Base-by-base conservation (phyloP, 2,329 filamentous ascomycete genomes). In the Penicillium olsonii region DNA sequence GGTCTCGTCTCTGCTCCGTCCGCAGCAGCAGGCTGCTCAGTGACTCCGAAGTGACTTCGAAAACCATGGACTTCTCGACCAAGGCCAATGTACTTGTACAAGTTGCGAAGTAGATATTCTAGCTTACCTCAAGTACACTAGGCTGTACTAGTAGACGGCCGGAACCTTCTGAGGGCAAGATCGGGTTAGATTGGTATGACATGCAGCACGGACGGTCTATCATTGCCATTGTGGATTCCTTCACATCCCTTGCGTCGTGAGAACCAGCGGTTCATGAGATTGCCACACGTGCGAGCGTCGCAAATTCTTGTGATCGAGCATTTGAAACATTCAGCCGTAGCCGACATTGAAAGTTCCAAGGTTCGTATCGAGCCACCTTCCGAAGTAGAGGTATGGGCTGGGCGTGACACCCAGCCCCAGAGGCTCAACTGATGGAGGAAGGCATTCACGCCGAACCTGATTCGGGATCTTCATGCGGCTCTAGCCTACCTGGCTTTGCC, bases 191-290 rank as follows among this genome's bases (percentile, higher is more conserved):
- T 54, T 48, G 48, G 39, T 49, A 61, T 60, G 57, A 60, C 57
- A 51, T 55, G 54, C 59, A 60, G 59, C 50, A 56, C 52, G 45
- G 53, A 54, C 46, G 34, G 45, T 49, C 38, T 40, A 56, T 51
- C 50, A 57, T 55, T 55, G 26, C 42, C 52, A 34, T 26, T 20
- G 31, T 48, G 47, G 41, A 24, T 15, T 31, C 27, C 27, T 42
- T 54, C 22, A 52, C 42, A 54, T 56, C 57, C 42, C 59, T 61
- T 60, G 55, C 53, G 38, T 60, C 45, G 12, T 50, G n/a, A 11
- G n/a, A 37, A 37, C 34, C 46, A 50, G 37, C 29, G 17, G 24
- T 15, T 27, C 12, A 6, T 38, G n/a, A n/a, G 14, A 34, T 18
- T 39, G 10, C 26, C 22, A 39, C 55, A 56, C 52, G 54, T 57